These are phyloP conservation scores for Calvatia gigantea DNA, from an alignment of 768 basidiomycete species.

Conservation along the genomic window DNA sequence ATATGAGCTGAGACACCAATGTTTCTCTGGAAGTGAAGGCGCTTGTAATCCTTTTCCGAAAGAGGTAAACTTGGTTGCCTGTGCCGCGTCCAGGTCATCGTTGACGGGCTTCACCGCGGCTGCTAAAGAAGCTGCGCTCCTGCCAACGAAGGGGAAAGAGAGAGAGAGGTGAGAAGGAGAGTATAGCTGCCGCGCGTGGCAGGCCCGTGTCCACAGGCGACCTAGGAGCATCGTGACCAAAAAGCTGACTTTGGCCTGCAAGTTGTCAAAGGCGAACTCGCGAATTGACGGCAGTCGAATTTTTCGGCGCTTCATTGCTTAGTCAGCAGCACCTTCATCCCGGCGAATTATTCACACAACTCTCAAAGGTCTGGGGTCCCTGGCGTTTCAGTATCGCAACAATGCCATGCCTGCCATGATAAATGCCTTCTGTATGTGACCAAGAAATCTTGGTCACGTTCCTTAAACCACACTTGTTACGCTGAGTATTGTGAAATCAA, in stretches of 20 bases:
- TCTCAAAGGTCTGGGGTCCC: background rate
- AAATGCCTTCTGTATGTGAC: too few relatives aligned
- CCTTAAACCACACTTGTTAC: too few relatives aligned
- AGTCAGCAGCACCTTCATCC: slow-evolving; percentile 11
- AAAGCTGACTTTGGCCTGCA: slow-evolving; percentile 1
- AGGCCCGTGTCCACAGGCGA: slow-evolving; percentile 1
- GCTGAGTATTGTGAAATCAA: too few relatives aligned
- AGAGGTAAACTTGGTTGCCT: slow-evolving; percentile 37
- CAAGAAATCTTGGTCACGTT: too few relatives aligned
- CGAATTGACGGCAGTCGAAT: background rate
- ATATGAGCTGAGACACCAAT: slow-evolving; percentile 96
- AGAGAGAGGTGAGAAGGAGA: slow-evolving; percentile 2
- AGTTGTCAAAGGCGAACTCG: background rate
- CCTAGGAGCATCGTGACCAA: slow-evolving; percentile 8
- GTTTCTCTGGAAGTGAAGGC: slow-evolving; percentile 81
- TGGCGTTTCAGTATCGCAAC: background rate
- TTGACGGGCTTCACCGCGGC: slow-evolving; percentile 35
- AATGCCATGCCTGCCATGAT: background rate
- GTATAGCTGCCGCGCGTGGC: slow-evolving; percentile 1
- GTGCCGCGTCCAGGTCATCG: slow-evolving; percentile 17
- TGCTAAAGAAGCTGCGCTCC: slow-evolving; percentile 42
- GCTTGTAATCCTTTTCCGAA: slow-evolving; percentile 59
- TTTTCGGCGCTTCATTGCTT: slow-evolving; percentile 10
- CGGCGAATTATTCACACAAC: background rate
- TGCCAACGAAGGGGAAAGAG: slow-evolving; percentile 7